A percentile compares a stretch with the other conserved stretches of the same genome.
These are phyloP conservation scores for Mycosphaerelloides madeirae DNA, from an alignment of 2,329 filamentous ascomycete species.

Conservation along the genomic window DNA sequence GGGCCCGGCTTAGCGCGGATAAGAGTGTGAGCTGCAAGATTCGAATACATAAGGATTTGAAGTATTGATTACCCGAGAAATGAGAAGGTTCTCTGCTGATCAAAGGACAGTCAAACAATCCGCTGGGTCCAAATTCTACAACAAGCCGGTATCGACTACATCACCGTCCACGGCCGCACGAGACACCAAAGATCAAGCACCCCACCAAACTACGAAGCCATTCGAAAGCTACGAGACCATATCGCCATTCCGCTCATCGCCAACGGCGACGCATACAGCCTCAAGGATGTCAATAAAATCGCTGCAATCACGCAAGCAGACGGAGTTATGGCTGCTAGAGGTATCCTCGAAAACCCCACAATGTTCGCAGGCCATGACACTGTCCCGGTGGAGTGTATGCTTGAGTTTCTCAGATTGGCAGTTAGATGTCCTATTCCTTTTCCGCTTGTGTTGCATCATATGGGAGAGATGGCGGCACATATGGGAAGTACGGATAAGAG, in stretches of 20 bases:
- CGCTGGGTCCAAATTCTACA: slow-evolving; percentile 62
- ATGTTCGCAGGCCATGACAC: slow-evolving; percentile 55
- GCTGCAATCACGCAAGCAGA: slow-evolving; percentile 31
- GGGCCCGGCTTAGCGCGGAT: slow-evolving; percentile 43
- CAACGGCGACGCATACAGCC: slow-evolving; percentile 65
- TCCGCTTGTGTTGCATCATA: slow-evolving; percentile 61
- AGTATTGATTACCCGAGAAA: no score
- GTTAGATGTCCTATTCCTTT: slow-evolving; percentile 56
- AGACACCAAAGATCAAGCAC: slow-evolving; percentile 56
- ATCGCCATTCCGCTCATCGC: slow-evolving; percentile 58
- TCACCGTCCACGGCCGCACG: slow-evolving; percentile 66
- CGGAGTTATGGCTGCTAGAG: slow-evolving; percentile 66
- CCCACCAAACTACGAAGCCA: slow-evolving; percentile 59
- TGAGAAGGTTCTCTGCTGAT: neutral
- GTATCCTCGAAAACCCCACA: slow-evolving; percentile 62
- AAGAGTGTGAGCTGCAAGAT: slow-evolving; percentile 67
- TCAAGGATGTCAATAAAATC: slow-evolving; percentile 37
- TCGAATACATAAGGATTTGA: slow-evolving; percentile 60
- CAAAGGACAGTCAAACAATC: slow-evolving; percentile 42
- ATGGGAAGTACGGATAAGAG: slow-evolving; percentile 53
- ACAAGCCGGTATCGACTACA: slow-evolving; percentile 59
- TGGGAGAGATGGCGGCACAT: slow-evolving; percentile 60
- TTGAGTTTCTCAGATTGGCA: slow-evolving; percentile 57
- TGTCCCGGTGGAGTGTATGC: slow-evolving; percentile 60
- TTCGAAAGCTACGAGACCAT: slow-evolving; percentile 52